Evolutionary conservation across 2,329 filamentous ascomycete species (phyloP).

Genomic region (Phaeosphaeria sp.): DNA sequence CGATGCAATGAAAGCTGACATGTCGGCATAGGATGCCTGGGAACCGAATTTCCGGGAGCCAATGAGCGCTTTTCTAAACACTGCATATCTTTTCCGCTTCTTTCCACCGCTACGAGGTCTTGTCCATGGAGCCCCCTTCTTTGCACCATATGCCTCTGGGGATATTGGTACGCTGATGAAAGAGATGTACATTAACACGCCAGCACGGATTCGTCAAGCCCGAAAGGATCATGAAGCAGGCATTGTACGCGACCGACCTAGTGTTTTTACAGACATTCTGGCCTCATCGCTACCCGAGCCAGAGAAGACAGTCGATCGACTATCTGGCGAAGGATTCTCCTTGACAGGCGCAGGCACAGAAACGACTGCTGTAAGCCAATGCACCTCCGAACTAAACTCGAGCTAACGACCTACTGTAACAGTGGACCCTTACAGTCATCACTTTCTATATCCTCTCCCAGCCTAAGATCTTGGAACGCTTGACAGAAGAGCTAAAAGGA

Average conservation of each 20-base stretch:
- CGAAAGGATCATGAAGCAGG: slow-evolving; percentile 2
- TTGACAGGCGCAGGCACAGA: slow-evolving; percentile 9
- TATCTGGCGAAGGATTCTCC: slow-evolving; percentile 8
- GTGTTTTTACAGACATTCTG: slow-evolving; percentile 2
- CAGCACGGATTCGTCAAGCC: slow-evolving; percentile 1
- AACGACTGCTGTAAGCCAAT: slow-evolving; percentile 8
- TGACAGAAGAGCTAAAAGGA: neutral
- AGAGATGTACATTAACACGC: slow-evolving; percentile 3
- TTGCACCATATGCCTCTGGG: neutral
- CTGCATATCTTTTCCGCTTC: slow-evolving; percentile 1
- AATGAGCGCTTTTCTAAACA: slow-evolving; percentile 2
- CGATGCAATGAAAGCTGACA: neutral
- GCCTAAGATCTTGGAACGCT: neutral
- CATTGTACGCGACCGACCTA: neutral
- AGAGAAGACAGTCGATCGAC: slow-evolving; percentile 8
- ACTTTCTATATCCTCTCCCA: neutral
- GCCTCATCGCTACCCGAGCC: neutral
- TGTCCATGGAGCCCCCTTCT: neutral
- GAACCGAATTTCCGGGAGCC: slow-evolving; percentile 3
- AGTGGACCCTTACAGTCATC: slow-evolving; percentile 1
- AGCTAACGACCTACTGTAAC: neutral
- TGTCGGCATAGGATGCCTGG: slow-evolving; percentile 2
- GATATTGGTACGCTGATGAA: slow-evolving; percentile 1
- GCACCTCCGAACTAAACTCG: neutral
- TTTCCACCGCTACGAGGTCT: neutral